Evolutionary conservation across 2,329 filamentous ascomycete genomes (phyloP).

Genomic region (Chaetomium sp.): DNA sequence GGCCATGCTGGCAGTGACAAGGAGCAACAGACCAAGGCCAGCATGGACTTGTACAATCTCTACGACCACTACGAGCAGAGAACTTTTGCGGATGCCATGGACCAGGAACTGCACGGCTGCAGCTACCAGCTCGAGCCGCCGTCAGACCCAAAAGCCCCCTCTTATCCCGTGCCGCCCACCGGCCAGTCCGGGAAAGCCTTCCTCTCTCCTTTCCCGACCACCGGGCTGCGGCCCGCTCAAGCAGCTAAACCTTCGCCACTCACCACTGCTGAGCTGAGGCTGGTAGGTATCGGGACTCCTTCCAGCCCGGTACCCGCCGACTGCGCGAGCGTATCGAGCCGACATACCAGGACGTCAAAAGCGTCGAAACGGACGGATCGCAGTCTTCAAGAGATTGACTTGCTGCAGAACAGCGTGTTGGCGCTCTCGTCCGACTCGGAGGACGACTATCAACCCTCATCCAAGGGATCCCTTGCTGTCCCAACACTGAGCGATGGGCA

Average conservation of each 20-base stretch:
- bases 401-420: conserved; percentile 58
- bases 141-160: conserved; percentile 10
- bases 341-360: conserved; percentile 58
- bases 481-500: conserved; percentile 35
- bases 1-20: neutral
- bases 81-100: conserved; percentile 50
- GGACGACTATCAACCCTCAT: conserved; percentile 44
- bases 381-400: conserved; percentile 54
- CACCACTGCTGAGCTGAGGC: conserved; percentile 36
- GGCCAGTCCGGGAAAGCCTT: conserved; percentile 21
- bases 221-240: conserved; percentile 10
- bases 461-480: conserved; percentile 41
- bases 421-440: conserved; percentile 62
- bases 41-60: conserved; percentile 51
- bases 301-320: conserved; percentile 44
- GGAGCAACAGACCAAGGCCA: conserved; percentile 34
- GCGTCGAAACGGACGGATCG: conserved; percentile 52
- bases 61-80: conserved; percentile 63
- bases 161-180: conserved; percentile 25
- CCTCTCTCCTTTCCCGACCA: conserved; percentile 29
- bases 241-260: conserved; percentile 24
- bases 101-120: conserved; percentile 30
- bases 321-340: conserved; percentile 56
- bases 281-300: conserved; percentile 36
- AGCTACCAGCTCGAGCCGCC: conserved; percentile 18